These are phyloP conservation scores for Kazachstania taianensis DNA, from an alignment of 805 yeast genomes.

Conservation along the genomic window DNA sequence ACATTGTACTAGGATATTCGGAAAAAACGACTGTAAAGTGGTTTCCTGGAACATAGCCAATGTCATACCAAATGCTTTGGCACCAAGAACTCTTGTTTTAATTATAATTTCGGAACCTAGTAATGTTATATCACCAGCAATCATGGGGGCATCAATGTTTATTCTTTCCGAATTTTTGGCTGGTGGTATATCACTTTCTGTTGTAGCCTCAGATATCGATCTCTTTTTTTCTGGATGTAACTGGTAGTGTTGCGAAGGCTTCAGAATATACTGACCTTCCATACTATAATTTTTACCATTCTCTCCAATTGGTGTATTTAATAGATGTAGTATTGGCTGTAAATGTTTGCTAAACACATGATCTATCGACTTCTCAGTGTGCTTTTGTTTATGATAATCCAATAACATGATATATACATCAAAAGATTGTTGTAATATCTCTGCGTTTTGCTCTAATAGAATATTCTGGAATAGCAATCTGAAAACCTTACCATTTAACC, in stretches of 20 bases:
- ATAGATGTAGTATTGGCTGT: slow-evolving; percentile 49
- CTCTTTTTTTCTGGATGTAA: slow-evolving; percentile 27
- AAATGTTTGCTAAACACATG: slow-evolving; percentile 46
- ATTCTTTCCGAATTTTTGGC: slow-evolving; percentile 49
- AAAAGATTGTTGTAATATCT: slow-evolving; percentile 54
- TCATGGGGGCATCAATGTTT: slow-evolving; percentile 88
- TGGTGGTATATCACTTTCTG: slow-evolving; percentile 35
- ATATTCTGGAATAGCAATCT: slow-evolving; percentile 79
- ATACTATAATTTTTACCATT: slow-evolving; percentile 80
- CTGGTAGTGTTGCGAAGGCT: slow-evolving; percentile 49
- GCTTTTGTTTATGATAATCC: slow-evolving; percentile 32
- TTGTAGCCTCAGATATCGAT: slow-evolving; percentile 19
- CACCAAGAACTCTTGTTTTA: slow-evolving; percentile 64
- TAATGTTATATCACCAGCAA: slow-evolving; percentile 80
- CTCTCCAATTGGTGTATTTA: slow-evolving; percentile 92
- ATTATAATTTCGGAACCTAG: slow-evolving; percentile 68
- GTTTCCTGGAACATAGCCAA: slow-evolving; percentile 40
- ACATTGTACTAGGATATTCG: slow-evolving; percentile 31
- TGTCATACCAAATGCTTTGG: slow-evolving; percentile 63
- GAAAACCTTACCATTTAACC: slow-evolving; percentile 70
- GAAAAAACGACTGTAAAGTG: slow-evolving; percentile 32
- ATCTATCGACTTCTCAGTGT: slow-evolving; percentile 37
- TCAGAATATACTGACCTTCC: slow-evolving; percentile 62
- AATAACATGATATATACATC: slow-evolving; percentile 51
- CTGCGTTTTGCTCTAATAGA: slow-evolving; percentile 77